Percentiles rank a stretch among this genome's conserved stretches.
Evolutionary conservation across 805 yeast species (phyloP).

Genomic region (Jamesozyma jinghongensis): DNA sequence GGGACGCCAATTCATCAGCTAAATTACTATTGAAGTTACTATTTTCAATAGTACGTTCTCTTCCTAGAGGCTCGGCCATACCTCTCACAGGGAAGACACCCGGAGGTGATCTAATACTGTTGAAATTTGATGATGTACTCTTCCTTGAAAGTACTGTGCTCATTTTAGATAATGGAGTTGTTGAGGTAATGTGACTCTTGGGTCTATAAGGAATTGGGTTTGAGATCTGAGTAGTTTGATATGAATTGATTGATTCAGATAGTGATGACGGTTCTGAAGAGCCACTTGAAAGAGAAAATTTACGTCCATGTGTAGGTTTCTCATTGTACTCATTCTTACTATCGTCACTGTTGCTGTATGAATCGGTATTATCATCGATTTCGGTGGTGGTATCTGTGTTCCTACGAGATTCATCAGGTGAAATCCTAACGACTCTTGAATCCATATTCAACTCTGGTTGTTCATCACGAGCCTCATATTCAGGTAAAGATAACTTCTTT

Average conservation of each 20-base stretch:
- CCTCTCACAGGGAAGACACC: conserved; percentile 76
- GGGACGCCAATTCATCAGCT: not conserved
- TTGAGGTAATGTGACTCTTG: not conserved
- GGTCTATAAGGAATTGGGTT: not conserved
- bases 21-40: conserved; percentile 10
- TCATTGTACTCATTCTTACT: too few relatives aligned
- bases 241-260: not conserved
- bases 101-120: conserved; percentile 42
- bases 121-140: not conserved
- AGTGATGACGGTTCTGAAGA: not conserved
- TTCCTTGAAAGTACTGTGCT: not conserved
- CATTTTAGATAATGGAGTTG: not conserved
- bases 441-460: conserved; percentile 72
- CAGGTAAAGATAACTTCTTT: conserved; percentile 51
- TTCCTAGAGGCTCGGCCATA: conserved; percentile 56
- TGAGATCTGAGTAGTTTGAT: not conserved
- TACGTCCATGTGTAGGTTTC: too few relatives aligned
- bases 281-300: too few relatives aligned
- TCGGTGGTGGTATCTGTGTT: conserved; percentile 7
- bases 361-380: conserved; percentile 5
- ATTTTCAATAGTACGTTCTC: conserved; percentile 52
- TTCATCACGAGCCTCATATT: conserved; percentile 65
- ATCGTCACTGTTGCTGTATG: conserved; percentile 1
- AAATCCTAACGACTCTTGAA: conserved; percentile 61
- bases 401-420: conserved; percentile 9